Conservation (phyloP, 257 asterid genomes). For the Fraxinus anomala region DNA sequence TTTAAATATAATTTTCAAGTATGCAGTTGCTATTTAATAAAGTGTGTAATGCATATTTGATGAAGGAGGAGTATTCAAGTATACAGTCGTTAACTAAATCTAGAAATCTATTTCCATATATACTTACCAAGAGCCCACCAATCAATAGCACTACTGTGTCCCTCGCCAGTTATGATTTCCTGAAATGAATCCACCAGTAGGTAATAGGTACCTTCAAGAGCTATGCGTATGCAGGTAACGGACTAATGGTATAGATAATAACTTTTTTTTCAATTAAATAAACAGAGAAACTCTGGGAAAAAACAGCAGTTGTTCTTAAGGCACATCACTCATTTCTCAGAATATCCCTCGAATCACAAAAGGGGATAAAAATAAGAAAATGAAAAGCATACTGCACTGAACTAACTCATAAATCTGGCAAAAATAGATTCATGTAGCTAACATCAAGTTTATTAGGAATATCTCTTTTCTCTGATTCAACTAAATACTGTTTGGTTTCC, state of each 20-base stretch:
- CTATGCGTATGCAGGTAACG: neutral
- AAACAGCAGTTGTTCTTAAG: slow-evolving; percentile 1
- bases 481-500: neutral
- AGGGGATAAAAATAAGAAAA: neutral
- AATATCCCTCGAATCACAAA: neutral
- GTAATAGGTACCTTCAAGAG: slow-evolving; percentile 17
- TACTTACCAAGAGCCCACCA: slow-evolving; percentile 99
- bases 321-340: neutral
- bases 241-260: neutral
- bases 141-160: slow-evolving; percentile 94
- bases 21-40: neutral
- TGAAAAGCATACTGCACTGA: neutral
- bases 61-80: neutral
- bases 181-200: slow-evolving; percentile 44
- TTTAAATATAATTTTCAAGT: neutral
- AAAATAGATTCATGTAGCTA: neutral
- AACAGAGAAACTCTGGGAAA: neutral
- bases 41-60: neutral
- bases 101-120: neutral
- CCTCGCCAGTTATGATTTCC: slow-evolving; percentile 94
- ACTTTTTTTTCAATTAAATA: neutral
- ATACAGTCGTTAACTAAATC: neutral
- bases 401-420: neutral
- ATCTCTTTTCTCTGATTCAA: neutral
- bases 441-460: neutral